phyloP scores from a whole-genome alignment of 371 early-diverging fungal species.

The Entomophthora muscae region DNA sequence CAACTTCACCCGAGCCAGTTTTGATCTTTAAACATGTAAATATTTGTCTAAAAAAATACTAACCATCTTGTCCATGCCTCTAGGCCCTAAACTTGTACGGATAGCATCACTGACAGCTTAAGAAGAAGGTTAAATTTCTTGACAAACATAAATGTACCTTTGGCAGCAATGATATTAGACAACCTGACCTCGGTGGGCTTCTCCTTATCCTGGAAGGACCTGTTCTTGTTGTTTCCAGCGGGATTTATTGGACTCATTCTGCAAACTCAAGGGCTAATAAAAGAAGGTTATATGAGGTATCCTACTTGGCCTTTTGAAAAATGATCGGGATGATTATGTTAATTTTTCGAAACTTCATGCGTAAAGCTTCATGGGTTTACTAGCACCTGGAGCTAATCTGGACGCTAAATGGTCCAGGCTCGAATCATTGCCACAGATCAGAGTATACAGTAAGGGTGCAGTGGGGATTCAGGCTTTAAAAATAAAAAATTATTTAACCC shows the following conservation, averaged over 20 bases:
- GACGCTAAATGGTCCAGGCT: too few relatives aligned
- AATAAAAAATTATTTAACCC: too few relatives aligned
- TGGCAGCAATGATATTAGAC: conserved; percentile 91
- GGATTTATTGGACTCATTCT: not conserved
- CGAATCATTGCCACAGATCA: too few relatives aligned
- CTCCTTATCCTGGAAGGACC: conserved; percentile 77
- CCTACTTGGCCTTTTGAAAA: too few relatives aligned
- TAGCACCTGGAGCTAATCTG: too few relatives aligned
- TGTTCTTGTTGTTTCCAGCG: conserved; percentile 2
- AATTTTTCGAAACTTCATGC: too few relatives aligned
- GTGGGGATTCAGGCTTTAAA: too few relatives aligned
- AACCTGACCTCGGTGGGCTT: conserved; percentile 90
- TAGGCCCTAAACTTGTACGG: conserved; percentile 95
- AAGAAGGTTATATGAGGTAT: too few relatives aligned
- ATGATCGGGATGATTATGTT: too few relatives aligned
- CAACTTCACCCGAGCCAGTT: conserved; percentile 78
- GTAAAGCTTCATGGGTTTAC: too few relatives aligned
- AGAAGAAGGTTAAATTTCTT: conserved; percentile 3
- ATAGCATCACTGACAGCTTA: conserved; percentile 95
- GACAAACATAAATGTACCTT: conserved; percentile 45
- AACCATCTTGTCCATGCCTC: conserved; percentile 99
- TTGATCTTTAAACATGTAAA: conserved; percentile 47
- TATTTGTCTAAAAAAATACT: conserved; percentile 1
- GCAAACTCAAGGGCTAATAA: too few relatives aligned
- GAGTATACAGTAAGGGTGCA: too few relatives aligned